Percentiles rank a stretch among this genome's conserved stretches.
These are phyloP conservation scores for Gloeostereum incarnatum DNA, from an alignment of 768 basidiomycete species.

Conservation along the genomic window DNA sequence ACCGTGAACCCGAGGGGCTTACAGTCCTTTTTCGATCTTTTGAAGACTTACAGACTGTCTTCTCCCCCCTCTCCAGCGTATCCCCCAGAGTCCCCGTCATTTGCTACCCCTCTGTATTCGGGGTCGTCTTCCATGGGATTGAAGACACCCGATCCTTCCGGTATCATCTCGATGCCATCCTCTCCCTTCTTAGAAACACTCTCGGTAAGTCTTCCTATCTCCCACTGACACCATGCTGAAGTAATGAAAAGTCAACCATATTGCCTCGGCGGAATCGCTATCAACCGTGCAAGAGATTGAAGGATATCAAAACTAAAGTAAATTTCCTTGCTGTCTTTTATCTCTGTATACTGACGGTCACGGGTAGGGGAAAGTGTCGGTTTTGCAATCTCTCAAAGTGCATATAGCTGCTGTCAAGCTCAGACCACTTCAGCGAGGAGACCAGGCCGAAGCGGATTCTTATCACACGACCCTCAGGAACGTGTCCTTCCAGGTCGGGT, in stretches of 20 bases:
- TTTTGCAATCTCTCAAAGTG: conserved; percentile 33
- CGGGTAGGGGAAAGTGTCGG: conserved; percentile 33
- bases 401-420: conserved; percentile 34
- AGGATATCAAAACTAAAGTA: conserved; percentile 28
- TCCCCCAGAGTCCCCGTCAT: conserved; percentile 14
- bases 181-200: conserved; percentile 33
- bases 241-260: conserved; percentile 31
- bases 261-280: conserved; percentile 30
- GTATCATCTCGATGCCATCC: conserved; percentile 5
- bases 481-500: conserved; percentile 27
- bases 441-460: conserved; percentile 15
- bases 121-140: conserved; percentile 7
- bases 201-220: conserved; percentile 25
- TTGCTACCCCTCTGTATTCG: conserved; percentile 16
- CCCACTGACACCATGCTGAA: not conserved
- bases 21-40: not conserved
- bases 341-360: not conserved
- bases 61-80: conserved; percentile 6
- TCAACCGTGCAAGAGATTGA: conserved; percentile 28
- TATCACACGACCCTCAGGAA: conserved; percentile 36
- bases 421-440: conserved; percentile 28
- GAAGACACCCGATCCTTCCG: not conserved
- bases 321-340: conserved; percentile 1
- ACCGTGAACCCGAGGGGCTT: conserved; percentile 4
- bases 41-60: not conserved